Conservation (phyloP, 352 stramenopile genomes). For the Plasmopara halstedii region DNA sequence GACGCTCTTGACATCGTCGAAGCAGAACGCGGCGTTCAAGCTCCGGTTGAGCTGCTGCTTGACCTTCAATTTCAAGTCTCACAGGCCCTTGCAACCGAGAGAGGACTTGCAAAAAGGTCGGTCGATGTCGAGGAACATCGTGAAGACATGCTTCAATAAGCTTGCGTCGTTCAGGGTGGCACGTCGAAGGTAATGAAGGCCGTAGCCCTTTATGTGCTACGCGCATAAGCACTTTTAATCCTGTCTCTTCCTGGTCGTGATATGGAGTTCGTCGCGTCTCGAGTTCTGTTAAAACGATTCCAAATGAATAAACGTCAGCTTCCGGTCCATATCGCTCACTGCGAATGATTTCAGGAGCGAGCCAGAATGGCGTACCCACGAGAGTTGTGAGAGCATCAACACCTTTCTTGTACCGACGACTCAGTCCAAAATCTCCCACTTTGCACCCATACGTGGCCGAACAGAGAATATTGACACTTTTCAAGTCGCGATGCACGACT, state of each 20-base stretch:
- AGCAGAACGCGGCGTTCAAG: conserved; percentile 29
- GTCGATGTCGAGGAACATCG: conserved; percentile 40
- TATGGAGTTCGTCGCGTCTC: conserved; percentile 80
- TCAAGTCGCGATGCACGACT: conserved; percentile 82
- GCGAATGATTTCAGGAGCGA: conserved; percentile 83
- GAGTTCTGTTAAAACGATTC: conserved; percentile 82
- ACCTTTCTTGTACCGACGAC: conserved; percentile 71
- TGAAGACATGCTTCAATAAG: conserved; percentile 74
- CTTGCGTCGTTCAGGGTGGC: conserved; percentile 42
- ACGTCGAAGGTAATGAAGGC: conserved; percentile 57
- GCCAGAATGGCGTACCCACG: conserved; percentile 82
- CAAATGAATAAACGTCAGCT: conserved; percentile 86
- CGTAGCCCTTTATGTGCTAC: conserved; percentile 67
- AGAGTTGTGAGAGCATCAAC: conserved; percentile 79
- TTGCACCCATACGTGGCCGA: conserved; percentile 85
- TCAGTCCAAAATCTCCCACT: conserved; percentile 83
- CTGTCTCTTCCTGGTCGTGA: conserved; percentile 61
- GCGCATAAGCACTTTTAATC: conserved; percentile 72
- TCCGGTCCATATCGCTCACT: conserved; percentile 74
- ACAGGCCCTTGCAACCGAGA: conserved; percentile 67
- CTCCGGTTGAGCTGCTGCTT: conserved; percentile 28
- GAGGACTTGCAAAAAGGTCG: conserved; percentile 74
- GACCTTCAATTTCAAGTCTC: conserved; percentile 68
- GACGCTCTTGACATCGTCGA: conserved; percentile 27
- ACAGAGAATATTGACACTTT: conserved; percentile 86